Base-by-base conservation (phyloP, 2,329 filamentous ascomycete genomes). In the Remersonia thermophila region DNA sequence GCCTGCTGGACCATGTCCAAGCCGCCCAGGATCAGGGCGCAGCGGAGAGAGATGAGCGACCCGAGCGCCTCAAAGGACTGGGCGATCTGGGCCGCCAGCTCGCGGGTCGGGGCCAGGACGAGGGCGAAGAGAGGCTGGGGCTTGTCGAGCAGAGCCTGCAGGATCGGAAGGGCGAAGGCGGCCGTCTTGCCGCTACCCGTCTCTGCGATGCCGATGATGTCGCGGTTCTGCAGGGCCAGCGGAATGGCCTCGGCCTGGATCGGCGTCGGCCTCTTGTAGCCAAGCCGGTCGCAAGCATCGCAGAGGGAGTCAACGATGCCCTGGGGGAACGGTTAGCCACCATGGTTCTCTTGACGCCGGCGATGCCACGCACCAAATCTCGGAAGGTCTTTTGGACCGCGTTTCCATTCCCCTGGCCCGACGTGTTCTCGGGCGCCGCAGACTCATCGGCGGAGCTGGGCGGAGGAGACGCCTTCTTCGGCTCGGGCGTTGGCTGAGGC, bases 101-200 rank as follows among this genome's bases (percentile, higher is more conserved):
- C 91, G 55, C 91, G 79, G 4, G 91, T 98, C 0, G 91, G 91
- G 1, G 91, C 87, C 14, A 98, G 69, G 15, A 96, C 76, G 32
- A 96, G 76, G n/a, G 80, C 83, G 52, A 91, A 95, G 32, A 93
- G 66, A 2, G 84, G 69, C 48, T 86, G 82, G 0, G 87, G 87
- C 50, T 86, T 84, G 38, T 91, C 82, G 61, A 96, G 81, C 2
- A 98, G 73, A 3, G 82, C 77, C 56, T 95, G 87, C 2, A 98
- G 71, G 27, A 98, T 93, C 1, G 91, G 91, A 3, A 98, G 66
- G 0, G 85, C 86, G 56, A 96, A 98, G 0, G 91, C 87, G 6
- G 86, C 89, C 0, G 91, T 96, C 65, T 96, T 98, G 60, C 91
- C 91, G 53, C 79, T 86, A 48, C 91, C 91, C 0, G 91, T 98